phyloP scores from a whole-genome alignment of 2,329 filamentous ascomycete genomes.

The Orbilia quercus region DNA sequence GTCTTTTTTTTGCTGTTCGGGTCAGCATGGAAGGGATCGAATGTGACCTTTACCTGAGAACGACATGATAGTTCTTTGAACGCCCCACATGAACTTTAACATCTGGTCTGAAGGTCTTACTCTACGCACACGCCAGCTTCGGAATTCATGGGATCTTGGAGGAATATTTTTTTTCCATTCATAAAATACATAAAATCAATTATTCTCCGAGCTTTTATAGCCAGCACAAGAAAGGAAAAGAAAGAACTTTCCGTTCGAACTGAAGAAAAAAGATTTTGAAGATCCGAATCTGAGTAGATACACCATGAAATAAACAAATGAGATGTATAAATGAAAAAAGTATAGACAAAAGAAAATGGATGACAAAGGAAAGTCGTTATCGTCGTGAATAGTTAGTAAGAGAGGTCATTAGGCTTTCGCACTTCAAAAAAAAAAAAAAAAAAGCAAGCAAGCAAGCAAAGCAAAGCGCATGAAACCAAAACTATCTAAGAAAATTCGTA shows the following conservation, averaged over 20 bases:
- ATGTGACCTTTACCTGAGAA: no score
- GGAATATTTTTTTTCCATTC: no score
- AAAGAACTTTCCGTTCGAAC: constrained; percentile 2
- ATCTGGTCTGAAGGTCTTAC: no score
- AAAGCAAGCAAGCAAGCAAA: constrained; percentile 59
- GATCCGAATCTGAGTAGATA: constrained; percentile 11
- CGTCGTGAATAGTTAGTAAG: constrained; percentile 62
- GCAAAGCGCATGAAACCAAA: constrained; percentile 62
- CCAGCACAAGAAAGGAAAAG: not conserved
- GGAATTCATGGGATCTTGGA: no score
- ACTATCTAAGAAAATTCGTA: constrained; percentile 56
- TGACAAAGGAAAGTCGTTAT: constrained; percentile 52
- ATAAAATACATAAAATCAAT: no score
- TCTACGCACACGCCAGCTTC: no score
- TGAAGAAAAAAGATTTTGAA: constrained; percentile 1
- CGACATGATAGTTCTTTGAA: no score
- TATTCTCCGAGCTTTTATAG: no score
- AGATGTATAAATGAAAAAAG: constrained; percentile 59
- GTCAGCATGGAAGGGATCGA: no score
- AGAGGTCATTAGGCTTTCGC: constrained; percentile 61
- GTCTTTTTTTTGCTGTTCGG: no score
- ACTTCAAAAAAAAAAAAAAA: constrained; percentile 59
- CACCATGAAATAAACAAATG: constrained; percentile 55
- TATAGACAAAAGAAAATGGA: constrained; percentile 35
- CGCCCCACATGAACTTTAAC: no score